Percentiles rank a stretch among this genome's conserved stretches.
Evolutionary conservation across 2,329 filamentous ascomycete species (phyloP).

Genomic region (Aspergillus quadrilineatus): DNA sequence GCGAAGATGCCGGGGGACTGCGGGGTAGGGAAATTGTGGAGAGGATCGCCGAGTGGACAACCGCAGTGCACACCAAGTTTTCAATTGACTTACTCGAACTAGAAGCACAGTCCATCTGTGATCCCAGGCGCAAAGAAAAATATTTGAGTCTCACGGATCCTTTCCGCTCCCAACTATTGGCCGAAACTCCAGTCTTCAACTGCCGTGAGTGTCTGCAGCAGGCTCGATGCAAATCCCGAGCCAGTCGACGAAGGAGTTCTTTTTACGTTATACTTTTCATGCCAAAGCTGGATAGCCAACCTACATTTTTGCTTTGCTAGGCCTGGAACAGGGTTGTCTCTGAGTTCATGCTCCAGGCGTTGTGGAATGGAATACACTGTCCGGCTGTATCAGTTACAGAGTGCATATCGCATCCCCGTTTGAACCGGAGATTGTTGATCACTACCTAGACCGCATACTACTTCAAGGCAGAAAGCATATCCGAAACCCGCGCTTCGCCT

Average conservation of each 20-base stretch:
- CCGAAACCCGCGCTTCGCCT: not conserved
- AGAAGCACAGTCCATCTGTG: not conserved
- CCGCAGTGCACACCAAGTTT: not conserved
- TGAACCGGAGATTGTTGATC: not conserved
- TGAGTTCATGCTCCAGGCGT: not conserved
- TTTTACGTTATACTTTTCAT: not conserved
- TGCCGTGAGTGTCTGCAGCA: not conserved
- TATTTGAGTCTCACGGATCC: too few relatives aligned
- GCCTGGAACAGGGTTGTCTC: not conserved
- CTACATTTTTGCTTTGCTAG: not conserved
- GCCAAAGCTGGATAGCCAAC: not conserved
- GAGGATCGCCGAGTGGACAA: constrained; percentile 5
- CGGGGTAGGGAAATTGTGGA: constrained; percentile 12
- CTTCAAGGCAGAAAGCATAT: not conserved
- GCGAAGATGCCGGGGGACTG: constrained; percentile 5
- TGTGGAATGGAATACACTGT: not conserved
- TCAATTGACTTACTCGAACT: not conserved
- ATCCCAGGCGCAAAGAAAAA: not conserved
- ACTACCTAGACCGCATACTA: not conserved
- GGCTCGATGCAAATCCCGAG: not conserved
- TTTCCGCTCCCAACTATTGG: not conserved
- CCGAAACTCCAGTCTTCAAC: not conserved
- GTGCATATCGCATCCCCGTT: not conserved
- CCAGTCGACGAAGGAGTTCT: not conserved
- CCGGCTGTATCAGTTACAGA: not conserved